phyloP scores from a whole-genome alignment of 371 early-diverging fungal species.

The Zopfochytrium polystomum region DNA sequence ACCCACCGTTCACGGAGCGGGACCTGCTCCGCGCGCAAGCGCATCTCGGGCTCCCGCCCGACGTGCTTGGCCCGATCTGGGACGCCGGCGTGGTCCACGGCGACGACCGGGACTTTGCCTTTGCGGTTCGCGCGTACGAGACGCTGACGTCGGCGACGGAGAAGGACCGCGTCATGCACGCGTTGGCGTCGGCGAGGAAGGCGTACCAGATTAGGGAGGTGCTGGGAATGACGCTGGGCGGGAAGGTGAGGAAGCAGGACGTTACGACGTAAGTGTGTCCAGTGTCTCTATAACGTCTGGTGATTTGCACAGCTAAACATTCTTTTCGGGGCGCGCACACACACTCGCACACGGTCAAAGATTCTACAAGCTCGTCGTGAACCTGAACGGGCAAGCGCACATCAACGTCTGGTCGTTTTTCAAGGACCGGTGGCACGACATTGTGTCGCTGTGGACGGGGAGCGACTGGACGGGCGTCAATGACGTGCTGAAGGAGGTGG shows the following conservation, averaged over 20 bases:
- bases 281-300: conserved; percentile 49
- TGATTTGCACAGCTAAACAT: conserved; percentile 53
- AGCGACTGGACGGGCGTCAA: conserved; percentile 53
- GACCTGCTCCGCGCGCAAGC: conserved; percentile 14
- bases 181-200: conserved; percentile 66
- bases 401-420: conserved; percentile 72
- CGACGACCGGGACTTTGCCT: conserved; percentile 70
- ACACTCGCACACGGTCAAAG: no score
- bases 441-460: conserved; percentile 30
- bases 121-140: conserved; percentile 63
- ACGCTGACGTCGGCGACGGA: conserved; percentile 63
- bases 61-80: conserved; percentile 74
- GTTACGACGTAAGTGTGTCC: conserved; percentile 66
- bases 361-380: conserved; percentile 10
- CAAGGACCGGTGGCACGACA: conserved; percentile 60
- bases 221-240: conserved; percentile 64
- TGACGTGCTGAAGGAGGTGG: conserved; percentile 64
- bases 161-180: conserved; percentile 72
- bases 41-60: conserved; percentile 58
- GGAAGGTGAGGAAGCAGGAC: conserved; percentile 62
- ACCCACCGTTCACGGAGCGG: no score
- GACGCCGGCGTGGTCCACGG: conserved; percentile 72
- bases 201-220: conserved; percentile 55
- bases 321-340: no score
- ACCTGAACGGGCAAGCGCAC: conserved; percentile 47